Base-by-base conservation (phyloP, 441 rosid genomes). In the Corymbia calophylla region DNA sequence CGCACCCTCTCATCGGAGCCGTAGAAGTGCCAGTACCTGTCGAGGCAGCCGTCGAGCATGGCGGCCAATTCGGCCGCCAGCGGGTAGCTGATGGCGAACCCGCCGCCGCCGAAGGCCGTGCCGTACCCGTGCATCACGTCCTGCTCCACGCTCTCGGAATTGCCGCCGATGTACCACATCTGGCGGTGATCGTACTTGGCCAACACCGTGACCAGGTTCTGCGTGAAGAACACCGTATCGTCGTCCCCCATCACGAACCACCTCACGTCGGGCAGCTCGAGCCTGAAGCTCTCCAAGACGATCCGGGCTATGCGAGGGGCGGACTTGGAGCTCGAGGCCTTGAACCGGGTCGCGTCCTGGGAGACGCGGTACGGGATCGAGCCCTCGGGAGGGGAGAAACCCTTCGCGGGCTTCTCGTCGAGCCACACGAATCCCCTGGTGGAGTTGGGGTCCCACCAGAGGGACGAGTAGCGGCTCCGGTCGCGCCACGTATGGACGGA, bases 241-340 rank as follows among this genome's bases (percentile, higher is more conserved):
- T 97, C 98, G 32, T 97, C 99, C 73, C 99, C 99, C 99, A 97
- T 95, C 29, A 97, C 98, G 91, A 96, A 95, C 99, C 99, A 97
- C 91, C 99, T 85, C 53, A 95, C 97, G 17, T 92, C 81, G 0
- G 94, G 95, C 70, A 92, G 84, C 49, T 88, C 89, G 35, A 94
- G 47, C 47, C 89, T 90, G 56, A 93, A 95, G 91, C 96, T 94
- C 64, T 97, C 98, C 92, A 93, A 91, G 58, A 96, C 92, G 13
- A 95, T 92, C 88, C 99, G 91, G 17, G 99, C 96, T 87, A 97
- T 93, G 87, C 99, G 93, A 18, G 94, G 97, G 29, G 97, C 99
- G 39, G 95, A 91, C 89, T 94, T 91, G 3, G 97, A 94, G 93
- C 96, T 94, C 11, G 95, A 92, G 93, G 86, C 95, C 88, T 66